A percentile compares a stretch with the other conserved stretches of the same genome.
These are phyloP conservation scores for Platanthera guangdongensis DNA, from an alignment of 106 monocot genomes.

Conservation along the genomic window DNA sequence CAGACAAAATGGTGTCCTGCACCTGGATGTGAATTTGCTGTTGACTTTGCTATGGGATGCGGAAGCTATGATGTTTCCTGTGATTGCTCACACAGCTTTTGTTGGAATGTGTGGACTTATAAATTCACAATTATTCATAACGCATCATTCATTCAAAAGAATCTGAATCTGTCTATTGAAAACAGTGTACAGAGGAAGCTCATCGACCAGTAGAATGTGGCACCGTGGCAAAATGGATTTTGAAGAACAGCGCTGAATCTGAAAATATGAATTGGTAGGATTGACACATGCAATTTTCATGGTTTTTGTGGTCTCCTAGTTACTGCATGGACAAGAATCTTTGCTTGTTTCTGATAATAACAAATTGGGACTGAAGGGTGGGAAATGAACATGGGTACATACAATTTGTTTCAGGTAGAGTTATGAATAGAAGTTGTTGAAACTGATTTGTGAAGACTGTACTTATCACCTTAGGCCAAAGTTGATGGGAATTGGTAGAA, in stretches of 20 bases:
- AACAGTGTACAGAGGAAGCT: constrained; percentile 21
- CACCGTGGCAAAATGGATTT: constrained; percentile 21
- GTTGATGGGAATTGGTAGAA: too few relatives aligned
- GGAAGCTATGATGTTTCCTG: constrained; percentile 28
- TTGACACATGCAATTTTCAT: too few relatives aligned
- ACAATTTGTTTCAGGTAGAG: too few relatives aligned
- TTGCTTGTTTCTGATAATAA: not conserved
- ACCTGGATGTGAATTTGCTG: constrained; percentile 27
- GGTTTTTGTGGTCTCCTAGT: not conserved
- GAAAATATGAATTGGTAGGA: constrained; percentile 21
- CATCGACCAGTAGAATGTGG: constrained; percentile 21
- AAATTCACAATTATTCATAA: not conserved
- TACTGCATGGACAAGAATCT: not conserved
- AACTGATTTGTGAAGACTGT: too few relatives aligned
- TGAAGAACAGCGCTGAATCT: constrained; percentile 23
- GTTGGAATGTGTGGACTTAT: constrained; percentile 23
- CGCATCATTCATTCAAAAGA: not conserved
- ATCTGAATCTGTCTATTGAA: constrained; percentile 3
- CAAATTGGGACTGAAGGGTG: not conserved
- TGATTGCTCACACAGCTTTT: constrained; percentile 27
- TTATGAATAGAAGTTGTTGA: too few relatives aligned
- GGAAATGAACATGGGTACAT: too few relatives aligned
- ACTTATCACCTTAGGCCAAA: too few relatives aligned
- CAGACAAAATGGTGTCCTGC: constrained; percentile 35
- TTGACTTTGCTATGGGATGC: constrained; percentile 19